Percentiles rank a stretch among this genome's conserved stretches.
Evolutionary conservation across 148 eudicot species (phyloP).

Genomic region (Rhododendron kiyosumense): DNA sequence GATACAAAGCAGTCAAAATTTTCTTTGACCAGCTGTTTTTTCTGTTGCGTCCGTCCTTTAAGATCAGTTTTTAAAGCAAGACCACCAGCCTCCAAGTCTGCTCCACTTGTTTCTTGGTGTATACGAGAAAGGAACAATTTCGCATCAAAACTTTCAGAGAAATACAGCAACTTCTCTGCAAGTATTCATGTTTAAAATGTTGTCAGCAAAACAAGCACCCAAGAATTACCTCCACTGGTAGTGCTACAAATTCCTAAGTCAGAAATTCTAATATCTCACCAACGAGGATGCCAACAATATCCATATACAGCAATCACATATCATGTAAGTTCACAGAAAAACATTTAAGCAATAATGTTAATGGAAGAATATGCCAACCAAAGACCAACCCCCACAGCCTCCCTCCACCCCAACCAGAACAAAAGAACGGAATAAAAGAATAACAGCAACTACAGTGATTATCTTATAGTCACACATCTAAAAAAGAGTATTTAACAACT

Average conservation of each 20-base stretch:
- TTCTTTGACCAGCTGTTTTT: conserved; percentile 89
- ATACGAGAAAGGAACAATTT: conserved; percentile 84
- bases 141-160: conserved; percentile 87
- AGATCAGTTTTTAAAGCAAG: conserved; percentile 84
- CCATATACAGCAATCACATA: not conserved
- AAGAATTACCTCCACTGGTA: not conserved
- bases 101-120: conserved; percentile 82
- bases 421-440: not conserved
- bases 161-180: conserved; percentile 87
- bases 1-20: conserved; percentile 98
- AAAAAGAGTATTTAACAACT: not conserved
- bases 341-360: not conserved
- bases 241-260: not conserved
- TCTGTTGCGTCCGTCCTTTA: conserved; percentile 86
- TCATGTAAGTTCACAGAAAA: not conserved
- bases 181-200: conserved; percentile 11
- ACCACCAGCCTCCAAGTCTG: conserved; percentile 89
- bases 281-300: not conserved
- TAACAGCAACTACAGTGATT: not conserved
- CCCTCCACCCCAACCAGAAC: not conserved
- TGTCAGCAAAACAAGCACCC: not conserved
- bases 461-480: not conserved
- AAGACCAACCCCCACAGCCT: not conserved
- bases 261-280: not conserved
- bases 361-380: not conserved